Percentiles rank a stretch among this genome's conserved stretches.
phyloP scores from a whole-genome alignment of 1,284 basidiomycete species.

The Irpex lacteus region DNA sequence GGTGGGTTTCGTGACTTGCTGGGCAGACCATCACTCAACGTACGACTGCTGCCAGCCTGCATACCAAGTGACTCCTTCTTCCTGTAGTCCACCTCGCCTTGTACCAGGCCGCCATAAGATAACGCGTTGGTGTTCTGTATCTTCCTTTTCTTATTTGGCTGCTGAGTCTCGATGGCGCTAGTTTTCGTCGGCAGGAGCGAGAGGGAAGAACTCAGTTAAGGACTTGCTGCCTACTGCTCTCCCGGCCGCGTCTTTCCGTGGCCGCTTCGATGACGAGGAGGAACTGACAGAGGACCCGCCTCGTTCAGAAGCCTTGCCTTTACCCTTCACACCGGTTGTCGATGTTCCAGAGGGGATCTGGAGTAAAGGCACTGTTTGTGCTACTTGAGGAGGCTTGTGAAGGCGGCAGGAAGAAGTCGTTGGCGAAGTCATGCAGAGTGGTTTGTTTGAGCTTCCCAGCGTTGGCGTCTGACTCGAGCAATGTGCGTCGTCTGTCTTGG shows the following conservation, averaged over 20 bases:
- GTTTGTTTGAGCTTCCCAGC: conserved; percentile 29
- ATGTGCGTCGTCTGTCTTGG: conserved; percentile 45
- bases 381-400: background rate
- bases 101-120: conserved; percentile 37
- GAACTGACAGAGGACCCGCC: background rate
- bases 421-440: conserved; percentile 42
- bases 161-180: background rate
- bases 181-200: background rate
- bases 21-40: conserved; percentile 9
- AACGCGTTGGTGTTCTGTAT: background rate
- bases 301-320: background rate
- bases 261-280: background rate
- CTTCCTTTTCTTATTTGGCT: conserved; percentile 1
- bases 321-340: background rate
- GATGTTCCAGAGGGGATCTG: too few relatives aligned
- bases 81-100: conserved; percentile 43
- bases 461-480: conserved; percentile 40
- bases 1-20: background rate
- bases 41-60: conserved; percentile 14
- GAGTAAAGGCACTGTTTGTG: background rate
- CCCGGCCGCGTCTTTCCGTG: background rate
- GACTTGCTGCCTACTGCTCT: background rate
- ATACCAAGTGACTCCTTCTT: conserved; percentile 46
- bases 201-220: background rate
- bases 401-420: conserved; percentile 44